Evolutionary conservation across 192 early-diverging fungal genomes (phyloP), one percentile per base, ranked within the genome.

Genomic region (Rhizoclosmatium sp.): DNA sequence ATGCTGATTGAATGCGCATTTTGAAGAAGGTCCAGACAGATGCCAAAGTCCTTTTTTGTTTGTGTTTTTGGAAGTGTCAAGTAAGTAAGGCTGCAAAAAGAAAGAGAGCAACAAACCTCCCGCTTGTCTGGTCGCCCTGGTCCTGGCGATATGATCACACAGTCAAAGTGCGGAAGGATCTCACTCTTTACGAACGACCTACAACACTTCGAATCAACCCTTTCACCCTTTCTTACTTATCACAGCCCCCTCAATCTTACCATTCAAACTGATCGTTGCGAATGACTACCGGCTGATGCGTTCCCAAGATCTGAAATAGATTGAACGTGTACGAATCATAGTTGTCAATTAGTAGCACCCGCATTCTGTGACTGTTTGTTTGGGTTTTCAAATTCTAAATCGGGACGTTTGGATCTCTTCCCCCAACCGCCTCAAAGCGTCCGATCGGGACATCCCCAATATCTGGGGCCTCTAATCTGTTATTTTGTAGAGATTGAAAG

Each of bases 261-360:
- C 97, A 99, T 44, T 87, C 51, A 79, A 94, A 93, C 83, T 98
- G 95, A 87, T 99, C 91, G 85, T 99, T 98, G 46, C 94, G 88
- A 76, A 99, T 95, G 42, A 98, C 93, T 3, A 97, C 85, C 0
- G 96, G 90, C 23, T 14, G 23, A 3, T 77, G 71, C 19, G 47
- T 10, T 68, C 59, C 89, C 90, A 40, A 95, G 85, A 83, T 85
- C 79, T 95, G 94, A 65, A 93, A 81, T n/a, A 99, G 86, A 81
- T 99, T 99, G 85, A 96, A 95, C 1, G 97, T 99, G 81, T 99
- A 99, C 14, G 95, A 97, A 83, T 99, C 97, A 80, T 97, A 97
- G 87, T 99, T 97, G 84, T 99, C 97, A 64, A 99, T 90, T 62
- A 99, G 92, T 31, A 99, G 82, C 0, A 91, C 91, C 12, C 90